These are phyloP conservation scores for Xylariaceae sp. DNA, from an alignment of 2,329 filamentous ascomycete species.

Conservation along the genomic window DNA sequence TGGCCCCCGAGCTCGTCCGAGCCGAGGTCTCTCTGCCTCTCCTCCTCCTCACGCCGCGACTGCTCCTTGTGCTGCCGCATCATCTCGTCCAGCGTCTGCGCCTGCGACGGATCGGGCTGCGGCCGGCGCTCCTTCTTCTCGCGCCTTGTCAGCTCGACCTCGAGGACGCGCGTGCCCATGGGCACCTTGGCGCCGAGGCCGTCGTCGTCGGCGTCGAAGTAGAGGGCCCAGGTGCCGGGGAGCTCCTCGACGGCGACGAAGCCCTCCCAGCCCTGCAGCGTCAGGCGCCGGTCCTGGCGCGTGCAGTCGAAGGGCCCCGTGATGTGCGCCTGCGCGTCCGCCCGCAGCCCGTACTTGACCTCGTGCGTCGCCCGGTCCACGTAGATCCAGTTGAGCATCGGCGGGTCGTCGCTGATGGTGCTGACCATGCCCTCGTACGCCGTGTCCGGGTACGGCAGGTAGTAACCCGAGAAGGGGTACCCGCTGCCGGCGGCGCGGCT, in stretches of 20 bases:
- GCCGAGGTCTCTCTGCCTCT: constrained; percentile 6
- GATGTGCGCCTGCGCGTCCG: constrained; percentile 33
- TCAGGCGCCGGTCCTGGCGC: constrained; percentile 42
- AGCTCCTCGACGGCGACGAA: constrained; percentile 41
- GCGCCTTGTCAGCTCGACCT: constrained; percentile 45
- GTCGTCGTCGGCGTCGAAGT: constrained; percentile 41
- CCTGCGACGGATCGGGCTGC: constrained; percentile 14
- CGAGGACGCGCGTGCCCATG: constrained; percentile 41
- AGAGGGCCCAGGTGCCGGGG: constrained; percentile 36
- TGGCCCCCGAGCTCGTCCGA: background rate
- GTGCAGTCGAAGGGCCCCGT: constrained; percentile 46
- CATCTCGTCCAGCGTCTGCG: constrained; percentile 22
- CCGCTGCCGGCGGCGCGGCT: constrained; percentile 25
- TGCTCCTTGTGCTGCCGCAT: constrained; percentile 22
- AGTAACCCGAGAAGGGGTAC: constrained; percentile 50
- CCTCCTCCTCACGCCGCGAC: constrained; percentile 14
- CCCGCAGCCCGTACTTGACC: constrained; percentile 38
- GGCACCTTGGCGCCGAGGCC: constrained; percentile 36
- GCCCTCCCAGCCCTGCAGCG: constrained; percentile 40
- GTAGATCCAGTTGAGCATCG: constrained; percentile 44
- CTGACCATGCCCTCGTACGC: constrained; percentile 38
- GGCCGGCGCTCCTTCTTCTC: constrained; percentile 39
- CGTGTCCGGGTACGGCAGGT: constrained; percentile 49
- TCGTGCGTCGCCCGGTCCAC: constrained; percentile 37
- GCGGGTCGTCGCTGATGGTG: constrained; percentile 40